Conservation (phyloP, 768 basidiomycete genomes). For the Fomitopsis pulvina region DNA sequence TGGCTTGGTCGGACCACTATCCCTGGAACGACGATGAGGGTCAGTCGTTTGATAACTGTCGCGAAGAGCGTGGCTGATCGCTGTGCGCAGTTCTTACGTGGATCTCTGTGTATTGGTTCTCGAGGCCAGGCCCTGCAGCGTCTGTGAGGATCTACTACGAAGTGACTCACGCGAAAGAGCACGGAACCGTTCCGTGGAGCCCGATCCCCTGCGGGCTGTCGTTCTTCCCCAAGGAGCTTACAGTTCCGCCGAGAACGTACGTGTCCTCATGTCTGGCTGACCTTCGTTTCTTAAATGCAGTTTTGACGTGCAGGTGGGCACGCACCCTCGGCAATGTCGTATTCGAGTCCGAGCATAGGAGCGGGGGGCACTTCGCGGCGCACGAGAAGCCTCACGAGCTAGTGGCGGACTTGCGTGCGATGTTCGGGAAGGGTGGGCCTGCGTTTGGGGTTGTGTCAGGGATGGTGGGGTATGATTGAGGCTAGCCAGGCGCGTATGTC, state of each 20-base stretch:
- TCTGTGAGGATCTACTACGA: slow-evolving; percentile 58
- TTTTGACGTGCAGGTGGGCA: slow-evolving; percentile 14
- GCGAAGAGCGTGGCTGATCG: not conserved
- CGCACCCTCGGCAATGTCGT: slow-evolving; percentile 19
- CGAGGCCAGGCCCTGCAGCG: slow-evolving; percentile 50
- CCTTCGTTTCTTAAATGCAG: not conserved
- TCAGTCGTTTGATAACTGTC: slow-evolving; percentile 7
- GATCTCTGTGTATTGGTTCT: slow-evolving; percentile 56
- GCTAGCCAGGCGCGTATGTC: too few species aligned
- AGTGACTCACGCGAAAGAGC: not conserved
- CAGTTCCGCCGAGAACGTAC: slow-evolving; percentile 13
- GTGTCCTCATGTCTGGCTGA: slow-evolving; percentile 1
- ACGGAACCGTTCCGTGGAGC: slow-evolving; percentile 2
- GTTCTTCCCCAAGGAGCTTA: slow-evolving; percentile 24
- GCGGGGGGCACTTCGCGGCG: slow-evolving; percentile 27
- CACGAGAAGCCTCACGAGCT: slow-evolving; percentile 21
- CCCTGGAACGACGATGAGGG: slow-evolving; percentile 52
- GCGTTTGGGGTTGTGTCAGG: slow-evolving; percentile 18
- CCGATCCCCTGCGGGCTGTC: slow-evolving; percentile 23
- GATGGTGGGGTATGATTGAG: slow-evolving; percentile 7
- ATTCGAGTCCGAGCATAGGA: slow-evolving; percentile 17
- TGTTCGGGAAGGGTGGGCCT: slow-evolving; percentile 23
- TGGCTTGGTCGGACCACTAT: slow-evolving; percentile 35
- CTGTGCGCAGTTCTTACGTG: slow-evolving; percentile 44
- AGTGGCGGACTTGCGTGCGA: slow-evolving; percentile 20